Evolutionary conservation across 176 grass and related monocot genomes (phyloP), one percentile per base, ranked within the genome.

Genomic region (Carex pumila): DNA sequence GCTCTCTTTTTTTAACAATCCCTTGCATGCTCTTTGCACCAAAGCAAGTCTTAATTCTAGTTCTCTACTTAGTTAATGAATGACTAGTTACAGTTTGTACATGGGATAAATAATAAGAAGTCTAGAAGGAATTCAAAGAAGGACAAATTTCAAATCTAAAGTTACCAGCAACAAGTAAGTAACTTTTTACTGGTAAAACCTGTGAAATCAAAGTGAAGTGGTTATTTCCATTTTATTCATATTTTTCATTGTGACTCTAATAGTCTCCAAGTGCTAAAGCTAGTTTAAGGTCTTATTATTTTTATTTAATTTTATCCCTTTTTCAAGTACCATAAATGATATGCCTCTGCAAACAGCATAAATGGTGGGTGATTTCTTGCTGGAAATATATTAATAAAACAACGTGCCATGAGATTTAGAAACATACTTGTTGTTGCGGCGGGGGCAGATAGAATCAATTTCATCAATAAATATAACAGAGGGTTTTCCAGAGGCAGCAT

Each of bases 401-500:
- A 77, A 77, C 56, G 25, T 4, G 25, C 71, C 18, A 52, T 77
- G 19, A 55, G 6, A 15, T 56, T 77, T 4, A 53, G 4, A 87
- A 73, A 54, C 80, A 78, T 89, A 90, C 95, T 87, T 95, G 37
- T 43, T 81, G 59, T 79, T 41, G 36, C 95, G 91, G 0, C 84
- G 90, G 80, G 95, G 95, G 39, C 95, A 98, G 84, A 98, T 94
- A 72, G 89, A 88, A 87, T 98, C 92, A 84, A 98, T 65, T 91
- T 98, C 89, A 85, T 95, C 92, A 5, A 98, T 95, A 78, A 98
- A 98, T 83, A 95, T 86, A 19, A 98, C 83, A 63, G 89, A 89
- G 69, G 95, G 91, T 71, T 89, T 98, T 15, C 92, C 95, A 52
- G 12, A 85, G 31, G 87, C 86, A 66, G 92, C 92, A 47, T 89